These are phyloP conservation scores for Mimosa bimucronata DNA, from an alignment of 306 rosid genomes.

Conservation along the genomic window DNA sequence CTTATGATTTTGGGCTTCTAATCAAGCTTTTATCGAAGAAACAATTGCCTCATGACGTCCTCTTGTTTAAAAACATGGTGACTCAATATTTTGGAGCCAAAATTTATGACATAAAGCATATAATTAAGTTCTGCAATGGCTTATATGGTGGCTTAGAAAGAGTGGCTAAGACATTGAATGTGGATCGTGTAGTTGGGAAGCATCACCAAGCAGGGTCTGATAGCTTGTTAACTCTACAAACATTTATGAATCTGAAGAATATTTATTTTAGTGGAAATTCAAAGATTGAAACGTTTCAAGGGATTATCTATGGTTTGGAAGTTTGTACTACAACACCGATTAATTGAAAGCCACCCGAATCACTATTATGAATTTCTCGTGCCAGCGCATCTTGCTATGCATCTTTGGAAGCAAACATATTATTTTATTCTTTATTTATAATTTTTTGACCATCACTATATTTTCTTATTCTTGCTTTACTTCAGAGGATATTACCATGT, in stretches of 20 bases:
- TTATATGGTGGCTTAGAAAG: background rate
- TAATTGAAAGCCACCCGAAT: background rate
- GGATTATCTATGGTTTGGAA: background rate
- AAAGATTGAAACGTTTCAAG: too few species aligned
- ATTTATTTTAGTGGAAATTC: too few species aligned
- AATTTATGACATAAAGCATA: constrained; percentile 26
- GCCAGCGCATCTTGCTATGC: too few species aligned
- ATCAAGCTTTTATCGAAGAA: background rate
- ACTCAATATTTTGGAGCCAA: background rate
- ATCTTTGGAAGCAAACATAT: too few species aligned
- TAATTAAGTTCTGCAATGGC: constrained; percentile 16
- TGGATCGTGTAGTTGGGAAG: constrained; percentile 19
- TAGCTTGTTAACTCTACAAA: too few species aligned
- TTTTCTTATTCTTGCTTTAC: too few species aligned
- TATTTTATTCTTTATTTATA: too few species aligned
- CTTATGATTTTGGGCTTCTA: constrained; percentile 23
- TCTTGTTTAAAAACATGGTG: background rate
- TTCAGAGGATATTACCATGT: too few species aligned
- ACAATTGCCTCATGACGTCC: background rate
- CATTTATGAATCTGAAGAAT: too few species aligned
- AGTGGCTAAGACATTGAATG: constrained; percentile 1
- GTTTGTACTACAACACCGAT: background rate
- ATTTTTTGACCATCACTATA: too few species aligned
- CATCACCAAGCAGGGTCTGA: constrained; percentile 17
- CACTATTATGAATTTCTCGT: too few species aligned